phyloP scores from a whole-genome alignment of 768 basidiomycete species.

The Termitomyces eurrhizus region DNA sequence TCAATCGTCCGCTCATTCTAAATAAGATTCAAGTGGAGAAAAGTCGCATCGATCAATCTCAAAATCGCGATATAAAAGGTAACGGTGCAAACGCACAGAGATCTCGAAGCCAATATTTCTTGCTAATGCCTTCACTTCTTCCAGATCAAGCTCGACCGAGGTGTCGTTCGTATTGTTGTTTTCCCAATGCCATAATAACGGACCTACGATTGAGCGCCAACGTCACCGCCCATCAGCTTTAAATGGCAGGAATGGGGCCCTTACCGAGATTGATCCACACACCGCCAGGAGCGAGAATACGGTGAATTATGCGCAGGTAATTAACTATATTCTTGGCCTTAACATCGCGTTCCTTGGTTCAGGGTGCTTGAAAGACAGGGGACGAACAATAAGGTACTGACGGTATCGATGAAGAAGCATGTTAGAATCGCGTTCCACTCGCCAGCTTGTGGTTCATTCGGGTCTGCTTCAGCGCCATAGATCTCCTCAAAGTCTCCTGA shows the following conservation, averaged over 20 bases:
- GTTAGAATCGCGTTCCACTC: conserved; percentile 89
- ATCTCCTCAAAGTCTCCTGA: conserved; percentile 91
- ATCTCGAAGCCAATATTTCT: conserved; percentile 78
- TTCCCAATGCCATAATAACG: conserved; percentile 96
- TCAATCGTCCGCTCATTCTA: conserved; percentile 80
- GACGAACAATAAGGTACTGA: conserved; percentile 27
- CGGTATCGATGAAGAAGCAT: conserved; percentile 97
- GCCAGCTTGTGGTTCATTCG: conserved; percentile 65
- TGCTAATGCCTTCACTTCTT: conserved; percentile 79
- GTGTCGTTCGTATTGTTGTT: conserved; percentile 79
- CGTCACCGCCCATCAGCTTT: neutral
- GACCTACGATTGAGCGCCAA: conserved; percentile 44
- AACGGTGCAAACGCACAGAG: conserved; percentile 42
- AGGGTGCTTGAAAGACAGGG: neutral
- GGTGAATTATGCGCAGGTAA: conserved; percentile 84
- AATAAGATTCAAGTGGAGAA: neutral
- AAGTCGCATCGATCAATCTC: neutral
- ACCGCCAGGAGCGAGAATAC: conserved; percentile 78
- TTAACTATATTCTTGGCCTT: conserved; percentile 91
- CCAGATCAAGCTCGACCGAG: conserved; percentile 85
- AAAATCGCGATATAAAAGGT: neutral
- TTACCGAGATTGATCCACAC: conserved; percentile 88
- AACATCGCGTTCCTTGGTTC: neutral
- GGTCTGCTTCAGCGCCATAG: conserved; percentile 59
- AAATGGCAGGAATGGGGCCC: conserved; percentile 9